Base-by-base conservation (phyloP, 2,329 filamentous ascomycete species). In the Trichoderma aggressivum region DNA sequence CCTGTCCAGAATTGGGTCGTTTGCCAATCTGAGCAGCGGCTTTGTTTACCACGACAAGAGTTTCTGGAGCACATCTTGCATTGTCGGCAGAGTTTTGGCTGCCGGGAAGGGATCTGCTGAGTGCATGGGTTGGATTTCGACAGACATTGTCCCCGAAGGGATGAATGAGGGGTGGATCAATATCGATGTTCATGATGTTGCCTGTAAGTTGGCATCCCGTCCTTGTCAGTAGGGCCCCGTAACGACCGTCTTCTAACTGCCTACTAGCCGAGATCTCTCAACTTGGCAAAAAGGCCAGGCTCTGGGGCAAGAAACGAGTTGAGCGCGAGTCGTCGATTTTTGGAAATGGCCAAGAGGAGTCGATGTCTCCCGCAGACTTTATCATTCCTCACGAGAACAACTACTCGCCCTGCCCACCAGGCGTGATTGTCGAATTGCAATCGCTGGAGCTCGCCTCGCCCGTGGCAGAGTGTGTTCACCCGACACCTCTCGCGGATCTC, bases 41-140 rank as follows among this genome's bases (percentile, higher is more conserved):
- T 91, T 92, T 73, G 83, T 90, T 3, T 91, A 91, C 75, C 80
- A 79, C 5, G 85, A 85, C 2, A 90, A 88, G 81, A 91, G 89
- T 73, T 92, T 91, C 77, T 92, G 90, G 90, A 91, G 89, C 79
- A 90, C 87, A 1, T 84, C 86, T 14, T 91, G 89, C 76, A 84
- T 92, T 55, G 86, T 91, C 11, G 90, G 89, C 4, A 86, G 89
- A 32, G 88, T 92, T 3, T 80, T 92, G 39, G 89, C 89, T 34
- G 89, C 89, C 32, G 87, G 88, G 8, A 85, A 85, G 67, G 89
- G 88, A 3, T 86, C 89, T 18, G 85, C 85, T 0, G 89, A 91
- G 76, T 89, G 89, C 76, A 89, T 91, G 88, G 89, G 89, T 65
- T 91, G 90, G 90, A 83, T 92, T 67, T 90, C 88, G 12, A 89